Base-by-base conservation (phyloP, 371 early-diverging fungal genomes). In the Circinella umbellata region DNA sequence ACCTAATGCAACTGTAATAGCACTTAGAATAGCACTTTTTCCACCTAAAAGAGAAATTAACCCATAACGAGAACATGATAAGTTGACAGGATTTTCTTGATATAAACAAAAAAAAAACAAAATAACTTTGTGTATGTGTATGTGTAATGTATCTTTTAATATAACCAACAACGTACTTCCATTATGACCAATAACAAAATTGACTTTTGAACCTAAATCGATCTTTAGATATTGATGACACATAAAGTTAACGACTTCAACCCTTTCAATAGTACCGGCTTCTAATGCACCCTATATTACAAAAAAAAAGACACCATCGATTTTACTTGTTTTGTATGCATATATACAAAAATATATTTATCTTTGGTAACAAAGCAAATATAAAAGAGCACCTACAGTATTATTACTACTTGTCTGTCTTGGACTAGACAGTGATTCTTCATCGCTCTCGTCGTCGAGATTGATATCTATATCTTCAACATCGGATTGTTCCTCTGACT, bases 171-270 rank as follows among this genome's bases (percentile, higher is more conserved):
- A 79, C 89, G 51, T 83, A 91, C 93, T 92, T 69, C 98, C 97
- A 75, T 98, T 98, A 71, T 96, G 94, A 6, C 99, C 99, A 63
- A 94, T 92, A 48, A 98, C 89, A 77, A 98, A 98, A 80, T 98
- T 98, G 71, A 98, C 92, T 66, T 94, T 91, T 3, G 95, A 92
- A 18, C 92, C 91, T 72, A 98, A 87, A 61, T 88, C 79, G 10
- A 97, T 90, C 27, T 86, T 84, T 15, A 95, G 85, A 60, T 86
- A 86, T 47, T 88, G 86, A 78, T 98, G 99, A 75, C 98, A 97
- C 97, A 98, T 96, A 77, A 98, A 98, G 73, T 98, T 95, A 38
- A 85, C 81, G 38, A 98, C 78, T 76, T 94, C 92, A 17, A 98
- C 86, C 39, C 82, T 71, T 59, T 95, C 93, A 61, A 98, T 89